phyloP scores from a whole-genome alignment of 306 rosid genomes.

The Sesbania bispinosa region DNA sequence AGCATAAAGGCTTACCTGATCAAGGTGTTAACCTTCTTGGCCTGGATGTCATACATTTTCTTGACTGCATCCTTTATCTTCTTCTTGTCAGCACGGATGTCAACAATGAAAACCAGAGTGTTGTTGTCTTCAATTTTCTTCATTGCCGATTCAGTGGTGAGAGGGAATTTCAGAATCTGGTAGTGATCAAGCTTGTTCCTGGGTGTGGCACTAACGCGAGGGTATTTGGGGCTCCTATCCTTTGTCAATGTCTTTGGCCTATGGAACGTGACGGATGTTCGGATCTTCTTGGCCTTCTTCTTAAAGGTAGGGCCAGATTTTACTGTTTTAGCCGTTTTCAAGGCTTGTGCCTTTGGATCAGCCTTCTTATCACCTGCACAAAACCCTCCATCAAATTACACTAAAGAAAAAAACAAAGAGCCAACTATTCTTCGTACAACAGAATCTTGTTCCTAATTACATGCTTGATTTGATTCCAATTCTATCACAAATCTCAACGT shows the following conservation, averaged over 20 bases:
- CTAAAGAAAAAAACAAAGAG: not conserved
- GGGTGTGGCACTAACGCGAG: conserved; percentile 78
- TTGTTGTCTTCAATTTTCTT: conserved; percentile 88
- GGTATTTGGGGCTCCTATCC: conserved; percentile 78
- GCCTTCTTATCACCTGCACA: conserved; percentile 55
- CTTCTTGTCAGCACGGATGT: conserved; percentile 84
- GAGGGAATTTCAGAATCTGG: conserved; percentile 73
- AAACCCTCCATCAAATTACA: not conserved
- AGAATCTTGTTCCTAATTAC: not conserved
- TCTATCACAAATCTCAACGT: not conserved
- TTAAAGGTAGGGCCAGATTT: conserved; percentile 45
- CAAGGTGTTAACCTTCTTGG: conserved; percentile 85
- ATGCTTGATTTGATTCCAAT: not conserved
- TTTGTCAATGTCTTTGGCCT: conserved; percentile 68
- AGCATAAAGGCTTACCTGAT: conserved; percentile 51
- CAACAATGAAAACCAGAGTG: conserved; percentile 84
- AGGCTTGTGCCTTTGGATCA: conserved; percentile 60
- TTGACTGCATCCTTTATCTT: conserved; percentile 82
- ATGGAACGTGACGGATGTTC: conserved; percentile 54
- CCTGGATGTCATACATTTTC: conserved; percentile 86
- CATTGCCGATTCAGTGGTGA: conserved; percentile 89
- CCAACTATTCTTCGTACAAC: not conserved
- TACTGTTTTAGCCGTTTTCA: conserved; percentile 61
- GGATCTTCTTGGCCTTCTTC: conserved; percentile 59
- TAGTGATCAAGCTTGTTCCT: conserved; percentile 87